Evolutionary conservation across 2,329 filamentous ascomycete species (phyloP), one percentile per base, ranked within the genome.

Genomic region (Penicillium hordei): DNA sequence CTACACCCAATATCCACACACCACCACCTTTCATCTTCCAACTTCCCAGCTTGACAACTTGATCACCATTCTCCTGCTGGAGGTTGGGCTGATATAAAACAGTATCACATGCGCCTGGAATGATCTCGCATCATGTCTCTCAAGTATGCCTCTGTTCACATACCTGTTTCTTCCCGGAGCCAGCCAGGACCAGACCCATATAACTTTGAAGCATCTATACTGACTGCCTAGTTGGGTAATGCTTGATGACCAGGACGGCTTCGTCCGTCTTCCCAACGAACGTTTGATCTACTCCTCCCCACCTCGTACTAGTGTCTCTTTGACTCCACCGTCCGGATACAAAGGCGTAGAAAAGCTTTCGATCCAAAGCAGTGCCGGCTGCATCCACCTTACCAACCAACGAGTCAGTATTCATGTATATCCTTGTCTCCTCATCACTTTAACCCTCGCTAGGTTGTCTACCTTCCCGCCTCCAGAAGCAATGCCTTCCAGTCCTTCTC

Each of bases 221-320:
- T 57, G 25, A 57, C 29, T 60, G 55, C 58, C 60, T 73, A 90
- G 88, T 74, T 97, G 93, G 93, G 93, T 97, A 45, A 97, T 97
- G 93, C 86, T 96, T 70, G 86, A 89, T 70, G 84, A 89, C 70
- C 72, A 74, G 48, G 78, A 83, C 60, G 86, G 88, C 58, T 94
- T 96, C 76, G 88, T 95, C 71, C 90, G 89, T 70, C 85, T 97
- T 46, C 90, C 90, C 44, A 87, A 89, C 72, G 93, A 97, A 79
- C 87, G 87, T 66, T 87, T 91, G 61, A 83, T 95, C 59, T 90
- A 90, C 76, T 89, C 86, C 65, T 92, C 91, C 45, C 88, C 90
- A 56, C 86, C 89, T 50, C 87, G 93, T 64, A 91, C 93, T 68
- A 86, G 84, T 63, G 82, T 96, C 60, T 86, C 88, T 53, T 76